These are phyloP conservation scores for Pilatotrama ljubarskyi DNA, from an alignment of 768 basidiomycete species.

Conservation along the genomic window DNA sequence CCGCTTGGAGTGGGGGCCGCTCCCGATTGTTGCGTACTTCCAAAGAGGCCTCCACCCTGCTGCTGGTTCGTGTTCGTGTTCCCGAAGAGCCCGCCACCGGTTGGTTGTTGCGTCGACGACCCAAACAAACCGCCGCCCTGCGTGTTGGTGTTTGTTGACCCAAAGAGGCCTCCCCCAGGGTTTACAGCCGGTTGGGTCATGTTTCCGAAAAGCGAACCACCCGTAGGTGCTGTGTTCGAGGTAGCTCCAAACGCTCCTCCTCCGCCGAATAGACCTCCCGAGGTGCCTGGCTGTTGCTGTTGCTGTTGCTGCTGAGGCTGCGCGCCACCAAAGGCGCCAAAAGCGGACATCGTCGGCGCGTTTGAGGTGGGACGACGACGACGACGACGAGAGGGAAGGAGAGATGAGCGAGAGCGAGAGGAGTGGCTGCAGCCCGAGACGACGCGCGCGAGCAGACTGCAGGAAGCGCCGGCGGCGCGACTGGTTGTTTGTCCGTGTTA, in stretches of 20 bases:
- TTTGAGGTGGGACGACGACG: not conserved
- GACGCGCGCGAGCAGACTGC: not conserved
- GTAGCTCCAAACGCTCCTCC: slow-evolving; percentile 3
- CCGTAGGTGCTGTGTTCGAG: not conserved
- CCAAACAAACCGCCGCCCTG: slow-evolving; percentile 25
- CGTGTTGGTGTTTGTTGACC: slow-evolving; percentile 13
- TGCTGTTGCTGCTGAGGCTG: slow-evolving; percentile 23
- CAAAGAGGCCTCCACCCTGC: slow-evolving; percentile 25
- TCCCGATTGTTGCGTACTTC: slow-evolving; percentile 16
- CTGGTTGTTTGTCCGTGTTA: slow-evolving; percentile 3
- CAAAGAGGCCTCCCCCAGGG: slow-evolving; percentile 25
- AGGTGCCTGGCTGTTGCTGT: slow-evolving; percentile 16
- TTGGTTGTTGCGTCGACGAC: slow-evolving; percentile 17
- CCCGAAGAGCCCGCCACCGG: slow-evolving; percentile 33
- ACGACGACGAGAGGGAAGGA: not conserved
- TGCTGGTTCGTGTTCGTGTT: slow-evolving; percentile 23
- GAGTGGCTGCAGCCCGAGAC: not conserved
- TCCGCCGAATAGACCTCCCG: not conserved
- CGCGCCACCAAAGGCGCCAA: slow-evolving; percentile 22
- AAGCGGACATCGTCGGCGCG: slow-evolving; percentile 8
- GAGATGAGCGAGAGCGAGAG: not conserved
- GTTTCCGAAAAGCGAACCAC: slow-evolving; percentile 24
- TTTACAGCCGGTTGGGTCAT: slow-evolving; percentile 18
- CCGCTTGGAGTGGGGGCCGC: not conserved
- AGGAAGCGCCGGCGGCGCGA: not conserved